Evolutionary conservation across 768 basidiomycete species (phyloP).

Genomic region (Leccinellum rugosiceps): DNA sequence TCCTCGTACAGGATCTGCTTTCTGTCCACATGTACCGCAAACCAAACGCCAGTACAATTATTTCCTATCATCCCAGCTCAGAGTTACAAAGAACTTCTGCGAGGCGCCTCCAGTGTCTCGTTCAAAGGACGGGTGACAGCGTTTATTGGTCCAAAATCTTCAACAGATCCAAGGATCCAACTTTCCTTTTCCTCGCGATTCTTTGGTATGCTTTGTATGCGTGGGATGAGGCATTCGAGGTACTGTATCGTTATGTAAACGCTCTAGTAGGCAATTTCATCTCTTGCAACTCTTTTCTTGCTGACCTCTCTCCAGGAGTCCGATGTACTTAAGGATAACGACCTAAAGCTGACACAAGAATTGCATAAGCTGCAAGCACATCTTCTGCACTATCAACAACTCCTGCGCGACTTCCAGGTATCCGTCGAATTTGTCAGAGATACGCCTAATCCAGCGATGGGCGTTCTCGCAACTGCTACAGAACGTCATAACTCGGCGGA

Average conservation of each 20-base stretch:
- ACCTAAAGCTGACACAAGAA: constrained; percentile 48
- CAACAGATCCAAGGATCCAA: constrained; percentile 41
- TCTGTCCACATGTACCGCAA: constrained; percentile 51
- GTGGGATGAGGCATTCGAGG: constrained; percentile 60
- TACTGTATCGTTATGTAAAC: constrained; percentile 48
- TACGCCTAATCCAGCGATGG: constrained; percentile 49
- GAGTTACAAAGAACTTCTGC: constrained; percentile 27
- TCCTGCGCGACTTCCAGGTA: constrained; percentile 51
- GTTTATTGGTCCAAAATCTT: constrained; percentile 36
- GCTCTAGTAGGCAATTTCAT: constrained; percentile 37
- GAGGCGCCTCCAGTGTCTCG: constrained; percentile 27
- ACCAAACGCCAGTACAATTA: constrained; percentile 20
- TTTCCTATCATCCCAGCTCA: constrained; percentile 31
- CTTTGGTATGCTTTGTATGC: constrained; percentile 61
- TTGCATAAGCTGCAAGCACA: constrained; percentile 58
- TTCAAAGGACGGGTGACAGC: constrained; percentile 29
- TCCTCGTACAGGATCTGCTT: constrained; percentile 44
- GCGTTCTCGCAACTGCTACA: constrained; percentile 14
- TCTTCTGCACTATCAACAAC: constrained; percentile 51
- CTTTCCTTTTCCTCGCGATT: constrained; percentile 49
- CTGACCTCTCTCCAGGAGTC: constrained; percentile 39
- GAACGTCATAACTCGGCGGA: constrained; percentile 23
- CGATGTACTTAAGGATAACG: constrained; percentile 38
- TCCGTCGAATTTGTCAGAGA: constrained; percentile 46
- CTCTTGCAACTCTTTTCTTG: too few relatives aligned